Conservation (phyloP, 169 alveolate genomes). For the Blepharisma undulans region DNA sequence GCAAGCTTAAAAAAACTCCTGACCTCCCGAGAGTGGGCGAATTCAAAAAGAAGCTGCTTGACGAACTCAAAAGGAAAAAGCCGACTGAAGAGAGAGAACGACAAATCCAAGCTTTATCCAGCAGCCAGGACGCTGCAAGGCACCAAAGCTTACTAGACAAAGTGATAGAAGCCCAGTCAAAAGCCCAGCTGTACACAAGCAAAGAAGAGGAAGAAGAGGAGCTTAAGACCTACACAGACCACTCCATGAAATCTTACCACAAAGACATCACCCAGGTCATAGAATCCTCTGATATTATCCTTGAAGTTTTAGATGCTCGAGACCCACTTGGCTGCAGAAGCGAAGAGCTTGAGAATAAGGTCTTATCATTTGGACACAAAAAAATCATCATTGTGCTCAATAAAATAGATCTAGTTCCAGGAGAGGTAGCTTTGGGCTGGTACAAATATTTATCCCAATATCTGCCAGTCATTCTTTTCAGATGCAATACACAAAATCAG, state of each 20-base stretch:
- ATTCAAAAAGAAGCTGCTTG: slow-evolving; percentile 74
- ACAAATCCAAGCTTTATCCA: slow-evolving; percentile 43
- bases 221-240: slow-evolving; percentile 44
- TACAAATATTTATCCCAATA: slow-evolving; percentile 45
- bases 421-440: slow-evolving; percentile 73
- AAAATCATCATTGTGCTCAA: slow-evolving; percentile 89
- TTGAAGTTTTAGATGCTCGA: slow-evolving; percentile 93
- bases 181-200: not conserved
- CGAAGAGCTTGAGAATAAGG: slow-evolving; percentile 85
- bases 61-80: slow-evolving; percentile 70
- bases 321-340: slow-evolving; percentile 92
- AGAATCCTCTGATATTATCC: slow-evolving; percentile 87
- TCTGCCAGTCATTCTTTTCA: slow-evolving; percentile 54
- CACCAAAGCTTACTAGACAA: not conserved
- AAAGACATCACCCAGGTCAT: slow-evolving; percentile 82
- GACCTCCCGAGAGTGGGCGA: slow-evolving; percentile 88
- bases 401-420: slow-evolving; percentile 94
- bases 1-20: slow-evolving; percentile 60
- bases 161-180: not conserved
- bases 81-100: slow-evolving; percentile 56
- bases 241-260: slow-evolving; percentile 71
- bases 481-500: slow-evolving; percentile 79
- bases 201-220: not conserved
- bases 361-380: slow-evolving; percentile 82
- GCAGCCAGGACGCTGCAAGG: not conserved